Base-by-base conservation (phyloP, 768 basidiomycete species). In the Tubosaeta brunneosetosa region DNA sequence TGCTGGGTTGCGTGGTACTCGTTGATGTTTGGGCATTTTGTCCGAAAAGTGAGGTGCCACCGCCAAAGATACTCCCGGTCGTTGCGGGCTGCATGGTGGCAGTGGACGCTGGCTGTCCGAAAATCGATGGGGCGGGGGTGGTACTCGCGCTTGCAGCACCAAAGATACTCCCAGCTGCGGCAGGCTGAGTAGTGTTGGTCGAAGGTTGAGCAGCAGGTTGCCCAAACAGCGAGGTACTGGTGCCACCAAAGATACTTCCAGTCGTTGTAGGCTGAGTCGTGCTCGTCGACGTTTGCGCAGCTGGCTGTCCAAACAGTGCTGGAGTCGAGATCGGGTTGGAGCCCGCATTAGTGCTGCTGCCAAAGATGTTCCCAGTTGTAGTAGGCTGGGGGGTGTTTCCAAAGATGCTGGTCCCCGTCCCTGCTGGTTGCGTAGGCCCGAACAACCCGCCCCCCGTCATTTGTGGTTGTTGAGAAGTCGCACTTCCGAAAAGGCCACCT, bases 121-220 rank as follows among this genome's bases (percentile, higher is more conserved):
- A 76, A 42, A 71, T 61, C 8, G 58, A 60, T n/a, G 67, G 58
- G 19, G 66, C 50, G 12, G 56, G 56, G 25, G 64, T 62, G 3
- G 50, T 56, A 29, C 34, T 58, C 16, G 47, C 38, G 13, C 50
- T 43, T 4, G 59, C 37, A 6, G 41, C n/a, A 3, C 61, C 58
- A n/a, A 63, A 62, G 26, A 51, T 48, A 40, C 34, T 13, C 22
- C 62, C 53, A n/a, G 50, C 44, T 6, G 49, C 12, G 14, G 43
- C n/a, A 3, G 42, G 34, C 10, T 64, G 58, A 1, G 47, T 27
- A 8, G 52, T 47, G 13, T 10, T 26, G 7, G 25, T n/a, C 26
- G 42, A 29, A 16, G 26, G 3, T 16, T 43, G 42, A 12, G 42
- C 22, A 26, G 42, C 16, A 16, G 42, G 26, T n/a, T 43, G 42